Evolutionary conservation across 495 filamentous ascomycete species (phyloP), one percentile per base, ranked within the genome.

Genomic region (Sphaerosporella brunnea): DNA sequence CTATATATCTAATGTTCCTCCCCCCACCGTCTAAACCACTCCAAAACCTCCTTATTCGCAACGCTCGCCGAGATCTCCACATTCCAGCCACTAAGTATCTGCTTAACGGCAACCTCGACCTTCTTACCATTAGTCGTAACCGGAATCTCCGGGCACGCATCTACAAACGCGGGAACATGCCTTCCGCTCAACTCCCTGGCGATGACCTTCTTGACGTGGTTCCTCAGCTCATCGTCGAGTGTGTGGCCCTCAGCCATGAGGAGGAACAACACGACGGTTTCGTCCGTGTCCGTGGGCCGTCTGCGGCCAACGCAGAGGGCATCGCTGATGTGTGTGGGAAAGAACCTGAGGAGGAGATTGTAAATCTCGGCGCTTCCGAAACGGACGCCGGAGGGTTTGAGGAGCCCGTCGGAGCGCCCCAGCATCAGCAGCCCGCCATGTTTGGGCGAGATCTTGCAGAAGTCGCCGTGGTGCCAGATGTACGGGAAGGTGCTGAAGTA

Each of bases 401-500:
- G 65, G 2, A 86, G 76, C 13, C 82, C 82, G 57, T 88, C 82
- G 25, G 74, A 76, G 15, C 82, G 73, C 3, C 82, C 82, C 0
- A 93, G 68, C 85, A 95, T 90, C 35, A 79, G 63, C 45, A 94
- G 61, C 0, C 85, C 86, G 9, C 82, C 79, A 0, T 82, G 88
- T 15, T 68, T 51, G 0, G 75, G 73, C 54, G 83, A 77, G 53
- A 94, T 68, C 20, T 79, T 73, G 11, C 94, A 73, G 56, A 93
- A 95, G 60, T 97, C 90, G 2, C 90, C 90, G 59, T 97, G 90
- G 62, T 93, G 85, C 90, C 88, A 96, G 20, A 93, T 65, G 1
- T 65, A 64, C 2, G 68, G 69, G 55, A 94, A 94, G 10, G 73
- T 72, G 47, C 87, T 82, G 54, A 97, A 97, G 63, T 97, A 97